Conservation (phyloP, 1,284 basidiomycete species). For the Anthracocystis walkeri region DNA sequence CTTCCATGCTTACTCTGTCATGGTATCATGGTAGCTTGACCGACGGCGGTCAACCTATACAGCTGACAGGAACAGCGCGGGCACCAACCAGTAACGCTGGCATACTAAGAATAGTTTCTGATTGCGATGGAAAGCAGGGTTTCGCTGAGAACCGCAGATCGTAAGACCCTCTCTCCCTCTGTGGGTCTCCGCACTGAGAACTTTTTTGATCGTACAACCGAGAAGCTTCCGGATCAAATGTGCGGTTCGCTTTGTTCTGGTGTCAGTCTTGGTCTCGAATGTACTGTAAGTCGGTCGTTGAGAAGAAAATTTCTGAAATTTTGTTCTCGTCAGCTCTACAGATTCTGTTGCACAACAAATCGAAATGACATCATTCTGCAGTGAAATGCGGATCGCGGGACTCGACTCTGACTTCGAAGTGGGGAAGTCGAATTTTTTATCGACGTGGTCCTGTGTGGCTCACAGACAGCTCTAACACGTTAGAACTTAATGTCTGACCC, state of each 20-base stretch:
- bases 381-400: neutral
- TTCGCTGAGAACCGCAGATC: no score
- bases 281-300: neutral
- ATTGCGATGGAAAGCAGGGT: no score
- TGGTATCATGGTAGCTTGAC: neutral
- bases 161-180: no score
- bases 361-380: conserved; percentile 24
- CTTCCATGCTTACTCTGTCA: no score
- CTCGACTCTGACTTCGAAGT: neutral
- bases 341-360: conserved; percentile 6
- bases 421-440: conserved; percentile 1
- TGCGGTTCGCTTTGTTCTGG: no score
- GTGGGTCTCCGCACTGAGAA: no score
- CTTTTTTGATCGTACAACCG: no score
- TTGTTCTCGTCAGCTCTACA: neutral
- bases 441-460: conserved; percentile 5
- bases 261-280: no score
- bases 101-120: no score
- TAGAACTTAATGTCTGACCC: no score
- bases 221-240: no score
- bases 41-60: neutral
- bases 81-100: neutral
- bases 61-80: neutral
- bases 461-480: neutral
- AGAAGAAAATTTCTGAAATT: neutral